A percentile compares a stretch with the other conserved stretches of the same genome.
Evolutionary conservation across 2,329 filamentous ascomycete genomes (phyloP).

Genomic region (Sarocladium brachiariae): DNA sequence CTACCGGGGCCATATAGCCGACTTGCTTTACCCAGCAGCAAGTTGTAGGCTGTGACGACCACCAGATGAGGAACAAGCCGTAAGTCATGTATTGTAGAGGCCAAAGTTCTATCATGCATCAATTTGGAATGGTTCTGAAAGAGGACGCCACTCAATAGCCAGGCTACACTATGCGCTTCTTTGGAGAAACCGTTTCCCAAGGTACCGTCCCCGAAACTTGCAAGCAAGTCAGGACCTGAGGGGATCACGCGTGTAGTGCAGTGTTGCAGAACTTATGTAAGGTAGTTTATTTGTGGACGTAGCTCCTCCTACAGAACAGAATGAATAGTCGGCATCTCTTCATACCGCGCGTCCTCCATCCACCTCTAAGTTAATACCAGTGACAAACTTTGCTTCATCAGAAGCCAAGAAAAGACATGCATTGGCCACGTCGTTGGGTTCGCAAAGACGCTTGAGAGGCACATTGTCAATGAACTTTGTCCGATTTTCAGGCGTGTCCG

Average conservation of each 20-base stretch:
- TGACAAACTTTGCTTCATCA: conserved; percentile 10
- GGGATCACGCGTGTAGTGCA: no score
- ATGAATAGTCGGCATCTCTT: not conserved
- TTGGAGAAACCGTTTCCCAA: no score
- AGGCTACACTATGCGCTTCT: no score
- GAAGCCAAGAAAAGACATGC: conserved; percentile 10
- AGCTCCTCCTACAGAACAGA: not conserved
- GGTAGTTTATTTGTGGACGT: not conserved
- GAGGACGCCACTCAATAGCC: no score
- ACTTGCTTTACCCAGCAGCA: not conserved
- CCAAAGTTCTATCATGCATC: not conserved
- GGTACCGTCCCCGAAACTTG: no score
- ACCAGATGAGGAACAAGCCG: not conserved
- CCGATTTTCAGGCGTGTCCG: conserved; percentile 7
- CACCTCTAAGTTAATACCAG: conserved; percentile 12
- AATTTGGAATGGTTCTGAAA: no score
- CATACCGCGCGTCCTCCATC: conserved; percentile 10
- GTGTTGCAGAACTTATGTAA: not conserved
- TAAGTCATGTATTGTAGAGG: not conserved
- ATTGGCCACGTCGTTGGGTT: conserved; percentile 10
- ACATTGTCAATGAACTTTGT: conserved; percentile 11
- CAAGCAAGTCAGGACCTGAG: no score
- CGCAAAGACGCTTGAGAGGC: conserved; percentile 8
- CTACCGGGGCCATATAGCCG: not conserved
- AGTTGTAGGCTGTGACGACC: not conserved